These are phyloP conservation scores for Phytopythium mirpurense DNA, from an alignment of 352 stramenopile genomes.

Conservation along the genomic window DNA sequence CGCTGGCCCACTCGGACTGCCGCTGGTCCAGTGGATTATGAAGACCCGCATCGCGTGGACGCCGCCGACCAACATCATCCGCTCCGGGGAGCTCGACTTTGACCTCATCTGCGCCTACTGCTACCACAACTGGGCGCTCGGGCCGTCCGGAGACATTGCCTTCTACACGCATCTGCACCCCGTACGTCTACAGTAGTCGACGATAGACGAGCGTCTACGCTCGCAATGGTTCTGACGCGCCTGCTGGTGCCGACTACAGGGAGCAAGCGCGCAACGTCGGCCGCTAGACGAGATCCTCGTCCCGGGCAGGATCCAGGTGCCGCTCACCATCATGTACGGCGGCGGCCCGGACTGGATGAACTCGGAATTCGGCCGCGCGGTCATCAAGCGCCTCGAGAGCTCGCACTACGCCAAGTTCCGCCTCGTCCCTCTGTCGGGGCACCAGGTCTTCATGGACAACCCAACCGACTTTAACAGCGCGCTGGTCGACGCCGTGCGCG, in stretches of 20 bases:
- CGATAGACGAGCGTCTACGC: not conserved
- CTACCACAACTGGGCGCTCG: conserved; percentile 81
- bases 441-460: conserved; percentile 88
- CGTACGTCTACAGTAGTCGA: conserved; percentile 19
- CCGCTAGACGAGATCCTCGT: conserved; percentile 53
- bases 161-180: conserved; percentile 76
- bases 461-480: conserved; percentile 68
- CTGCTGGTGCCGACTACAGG: conserved; percentile 10
- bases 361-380: conserved; percentile 44
- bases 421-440: conserved; percentile 57
- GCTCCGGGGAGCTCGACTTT: conserved; percentile 62
- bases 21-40: conserved; percentile 55
- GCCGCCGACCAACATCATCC: conserved; percentile 66
- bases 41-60: conserved; percentile 53
- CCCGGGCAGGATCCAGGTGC: conserved; percentile 44
- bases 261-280: conserved; percentile 40
- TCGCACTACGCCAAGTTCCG: conserved; percentile 62
- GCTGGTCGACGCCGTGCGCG: conserved; percentile 59
- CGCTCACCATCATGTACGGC: conserved; percentile 79
- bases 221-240: conserved; percentile 5
- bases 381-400: conserved; percentile 52
- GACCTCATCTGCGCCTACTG: conserved; percentile 65
- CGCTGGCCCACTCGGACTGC: conserved; percentile 46
- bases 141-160: conserved; percentile 61
- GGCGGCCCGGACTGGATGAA: conserved; percentile 82